A percentile compares a stretch with the other conserved stretches of the same genome.
Conservation (phyloP, 2,329 filamentous ascomycete genomes). For the Exophiala bonariae region DNA sequence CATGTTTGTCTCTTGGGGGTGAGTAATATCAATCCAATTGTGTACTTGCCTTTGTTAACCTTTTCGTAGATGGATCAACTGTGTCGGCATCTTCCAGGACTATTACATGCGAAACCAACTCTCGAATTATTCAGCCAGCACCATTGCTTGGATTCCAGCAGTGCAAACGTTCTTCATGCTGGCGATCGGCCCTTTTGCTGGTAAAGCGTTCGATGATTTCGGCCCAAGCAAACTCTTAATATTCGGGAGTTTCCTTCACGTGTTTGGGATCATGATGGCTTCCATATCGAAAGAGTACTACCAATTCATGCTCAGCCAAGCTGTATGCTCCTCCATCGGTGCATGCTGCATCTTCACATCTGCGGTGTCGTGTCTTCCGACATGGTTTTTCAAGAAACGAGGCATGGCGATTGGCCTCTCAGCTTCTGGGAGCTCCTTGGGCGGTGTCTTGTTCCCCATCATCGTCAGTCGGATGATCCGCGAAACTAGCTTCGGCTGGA, state of each 20-base stretch:
- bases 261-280: constrained; percentile 61
- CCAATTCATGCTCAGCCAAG: constrained; percentile 58
- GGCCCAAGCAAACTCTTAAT: constrained; percentile 59
- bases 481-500: constrained; percentile 56
- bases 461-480: constrained; percentile 59
- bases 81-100: constrained; percentile 57
- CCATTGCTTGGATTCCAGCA: constrained; percentile 64
- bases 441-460: constrained; percentile 63
- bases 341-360: constrained; percentile 52
- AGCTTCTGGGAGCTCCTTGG: constrained; percentile 55
- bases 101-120: constrained; percentile 57
- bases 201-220: constrained; percentile 63
- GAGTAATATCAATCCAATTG: constrained; percentile 38
- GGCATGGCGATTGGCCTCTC: constrained; percentile 56
- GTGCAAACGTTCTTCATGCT: constrained; percentile 43
- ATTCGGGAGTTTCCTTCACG: constrained; percentile 53
- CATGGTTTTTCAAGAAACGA: constrained; percentile 56
- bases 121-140: constrained; percentile 50
- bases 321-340: constrained; percentile 54
- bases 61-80: constrained; percentile 31
- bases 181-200: constrained; percentile 60
- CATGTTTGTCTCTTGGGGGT: constrained; percentile 53
- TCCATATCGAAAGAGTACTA: constrained; percentile 56
- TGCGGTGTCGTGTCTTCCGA: constrained; percentile 39
- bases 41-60: constrained; percentile 1